Evolutionary conservation across 2,329 filamentous ascomycete genomes (phyloP), one percentile per base, ranked within the genome.

Genomic region (Hypoxylon sp.): DNA sequence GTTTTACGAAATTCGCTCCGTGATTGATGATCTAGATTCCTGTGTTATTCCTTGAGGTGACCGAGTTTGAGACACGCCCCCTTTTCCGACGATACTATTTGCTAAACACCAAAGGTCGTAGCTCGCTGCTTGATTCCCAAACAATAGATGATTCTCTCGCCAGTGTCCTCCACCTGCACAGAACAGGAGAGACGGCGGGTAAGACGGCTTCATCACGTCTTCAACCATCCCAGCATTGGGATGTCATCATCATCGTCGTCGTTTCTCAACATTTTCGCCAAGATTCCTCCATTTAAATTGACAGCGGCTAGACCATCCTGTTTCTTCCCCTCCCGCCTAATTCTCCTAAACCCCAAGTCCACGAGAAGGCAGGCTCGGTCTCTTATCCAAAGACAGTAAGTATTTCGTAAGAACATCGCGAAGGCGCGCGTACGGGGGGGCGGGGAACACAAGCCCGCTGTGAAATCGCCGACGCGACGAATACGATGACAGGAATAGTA

Each of bases 341-440:
- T 23, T 41, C 19, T 30, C 10, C 14, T 38, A 6, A 9, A 43
- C 11, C 17, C 17, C 7, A 21, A 19, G 7, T 19, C 41, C n/a
- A 14, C 14, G 34, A 11, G 13, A 46, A 34, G 7, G 7, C 28
- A 23, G n/a, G 13, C 41, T 53, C 60, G 67, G 63, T 21, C 25
- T 23, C 2, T 25, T 48, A 17, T n/a, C 67, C 48, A 34, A 67
- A 67, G 56, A 28, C 3, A 64, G 67, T 55, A 69, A 55, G 38
- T 52, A 53, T 34, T 52, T 67, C 60, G 63, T 19, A 25, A 51
- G 14, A 36, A 41, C 23, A 48, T 57, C 43, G 25, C 7, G 21
- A 9, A 34, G 59, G 50, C 50, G 41, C 43, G 14, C 13, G 4
- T 30, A 30, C 28, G 6, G 14, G 5, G 2, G 6, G 19, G n/a